Evolutionary conservation across 768 basidiomycete species (phyloP).

Genomic region (Collybia sp.): DNA sequence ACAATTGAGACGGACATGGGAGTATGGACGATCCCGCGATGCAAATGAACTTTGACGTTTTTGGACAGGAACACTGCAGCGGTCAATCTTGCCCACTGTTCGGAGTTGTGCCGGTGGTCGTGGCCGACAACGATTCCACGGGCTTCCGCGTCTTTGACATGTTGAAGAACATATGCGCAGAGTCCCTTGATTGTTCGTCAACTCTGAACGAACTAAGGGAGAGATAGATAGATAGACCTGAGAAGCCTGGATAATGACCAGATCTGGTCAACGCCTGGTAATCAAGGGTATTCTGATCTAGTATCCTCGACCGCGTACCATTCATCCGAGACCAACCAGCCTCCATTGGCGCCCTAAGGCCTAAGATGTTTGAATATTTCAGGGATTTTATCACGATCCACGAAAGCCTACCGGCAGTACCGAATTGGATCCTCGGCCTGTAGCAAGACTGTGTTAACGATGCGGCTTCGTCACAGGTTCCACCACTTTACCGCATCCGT

Average conservation of each 20-base stretch:
- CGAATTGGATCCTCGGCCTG: constrained; percentile 78
- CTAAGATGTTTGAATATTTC: constrained; percentile 26
- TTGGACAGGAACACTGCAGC: constrained; percentile 63
- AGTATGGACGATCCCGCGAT: constrained; percentile 71
- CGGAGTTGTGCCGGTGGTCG: constrained; percentile 81
- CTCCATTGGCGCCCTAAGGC: constrained; percentile 78
- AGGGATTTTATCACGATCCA: not conserved
- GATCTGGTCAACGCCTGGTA: constrained; percentile 30
- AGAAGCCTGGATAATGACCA: constrained; percentile 77
- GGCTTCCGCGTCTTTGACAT: constrained; percentile 44
- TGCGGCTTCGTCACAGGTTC: not conserved
- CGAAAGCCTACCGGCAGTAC: constrained; percentile 65
- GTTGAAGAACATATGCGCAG: constrained; percentile 60
- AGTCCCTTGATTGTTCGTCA: constrained; percentile 49
- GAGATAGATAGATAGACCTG: constrained; percentile 41
- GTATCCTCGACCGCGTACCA: constrained; percentile 25
- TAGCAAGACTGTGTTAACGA: not conserved
- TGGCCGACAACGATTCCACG: constrained; percentile 82
- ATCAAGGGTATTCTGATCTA: not conserved
- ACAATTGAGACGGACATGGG: constrained; percentile 46
- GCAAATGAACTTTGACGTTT: constrained; percentile 66
- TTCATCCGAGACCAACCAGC: constrained; percentile 93
- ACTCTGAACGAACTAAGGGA: not conserved
- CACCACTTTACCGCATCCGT: constrained; percentile 43
- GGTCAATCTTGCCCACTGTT: constrained; percentile 71